phyloP scores from a whole-genome alignment of 306 rosid species.

The Vigna radiata region DNA sequence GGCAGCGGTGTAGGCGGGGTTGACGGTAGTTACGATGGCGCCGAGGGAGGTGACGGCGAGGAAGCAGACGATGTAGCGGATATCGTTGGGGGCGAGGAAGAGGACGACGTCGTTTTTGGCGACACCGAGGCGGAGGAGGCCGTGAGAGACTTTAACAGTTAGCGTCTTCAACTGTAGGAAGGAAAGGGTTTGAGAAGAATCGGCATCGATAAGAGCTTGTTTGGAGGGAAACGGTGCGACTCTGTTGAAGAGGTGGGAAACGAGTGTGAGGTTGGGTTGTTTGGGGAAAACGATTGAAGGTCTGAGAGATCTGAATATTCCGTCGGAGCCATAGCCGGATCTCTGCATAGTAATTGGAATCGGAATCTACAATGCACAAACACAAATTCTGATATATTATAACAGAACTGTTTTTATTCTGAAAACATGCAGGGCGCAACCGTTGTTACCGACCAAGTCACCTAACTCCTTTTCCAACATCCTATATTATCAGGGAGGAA shows the following conservation, averaged over 20 bases:
- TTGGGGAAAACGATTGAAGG: constrained; percentile 60
- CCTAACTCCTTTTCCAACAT: too few species aligned
- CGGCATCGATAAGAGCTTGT: constrained; percentile 77
- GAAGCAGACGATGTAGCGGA: constrained; percentile 65
- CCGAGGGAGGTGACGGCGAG: constrained; percentile 67
- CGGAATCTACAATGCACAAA: too few species aligned
- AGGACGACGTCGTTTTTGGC: constrained; percentile 82
- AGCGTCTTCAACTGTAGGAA: constrained; percentile 60
- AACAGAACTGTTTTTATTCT: too few species aligned
- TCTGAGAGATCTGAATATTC: constrained; percentile 78
- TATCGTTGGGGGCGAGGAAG: constrained; percentile 76
- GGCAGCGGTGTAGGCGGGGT: constrained; percentile 66
- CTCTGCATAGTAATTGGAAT: constrained; percentile 62
- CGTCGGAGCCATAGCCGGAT: constrained; percentile 84
- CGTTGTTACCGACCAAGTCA: too few species aligned
- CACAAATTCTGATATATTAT: too few species aligned
- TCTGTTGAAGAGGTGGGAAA: constrained; percentile 66
- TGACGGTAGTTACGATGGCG: constrained; percentile 76
- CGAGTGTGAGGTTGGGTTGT: constrained; percentile 62
- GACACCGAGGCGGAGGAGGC: constrained; percentile 58
- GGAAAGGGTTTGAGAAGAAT: constrained; percentile 54
- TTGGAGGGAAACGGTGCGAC: constrained; percentile 57
- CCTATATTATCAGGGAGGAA: too few species aligned
- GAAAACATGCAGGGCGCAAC: too few species aligned
- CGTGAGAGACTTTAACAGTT: constrained; percentile 59